Conservation (phyloP, 495 filamentous ascomycete species). For the Penicillium canescens region DNA sequence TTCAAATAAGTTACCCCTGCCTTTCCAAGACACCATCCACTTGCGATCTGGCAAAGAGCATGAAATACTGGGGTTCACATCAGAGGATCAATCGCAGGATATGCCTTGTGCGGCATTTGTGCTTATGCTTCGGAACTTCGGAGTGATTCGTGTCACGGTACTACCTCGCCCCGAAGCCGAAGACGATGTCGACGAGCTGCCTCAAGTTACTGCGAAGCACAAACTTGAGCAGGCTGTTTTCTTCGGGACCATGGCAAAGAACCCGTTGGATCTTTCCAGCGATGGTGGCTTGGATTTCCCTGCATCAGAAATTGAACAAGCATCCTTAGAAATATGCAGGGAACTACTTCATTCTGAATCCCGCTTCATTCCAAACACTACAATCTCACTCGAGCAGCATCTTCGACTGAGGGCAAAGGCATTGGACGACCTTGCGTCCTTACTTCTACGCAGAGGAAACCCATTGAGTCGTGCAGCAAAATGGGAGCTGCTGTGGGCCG, state of each 20-base stretch:
- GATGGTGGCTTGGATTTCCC: constrained; percentile 63
- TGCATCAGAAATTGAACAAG: constrained; percentile 68
- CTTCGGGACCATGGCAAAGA: constrained; percentile 76
- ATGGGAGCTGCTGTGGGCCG: constrained; percentile 86
- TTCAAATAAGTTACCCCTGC: constrained; percentile 51
- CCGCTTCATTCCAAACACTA: constrained; percentile 65
- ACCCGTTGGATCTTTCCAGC: constrained; percentile 75
- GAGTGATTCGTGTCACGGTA: constrained; percentile 68
- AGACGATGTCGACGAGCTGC: constrained; percentile 30
- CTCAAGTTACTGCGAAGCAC: constrained; percentile 69
- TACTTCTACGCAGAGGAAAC: constrained; percentile 58
- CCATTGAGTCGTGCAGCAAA: constrained; percentile 60
- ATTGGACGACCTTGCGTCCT: constrained; percentile 66
- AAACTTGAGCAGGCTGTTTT: constrained; percentile 95
- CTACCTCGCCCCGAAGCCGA: constrained; percentile 27
- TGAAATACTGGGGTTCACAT: constrained; percentile 45
- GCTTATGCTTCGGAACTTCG: constrained; percentile 75
- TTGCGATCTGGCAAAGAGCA: constrained; percentile 64
- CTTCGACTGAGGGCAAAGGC: constrained; percentile 68
- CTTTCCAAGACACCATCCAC: constrained; percentile 83
- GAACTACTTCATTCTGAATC: constrained; percentile 78
- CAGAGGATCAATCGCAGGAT: constrained; percentile 37
- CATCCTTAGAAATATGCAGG: constrained; percentile 75
- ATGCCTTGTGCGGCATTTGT: constrained; percentile 62
- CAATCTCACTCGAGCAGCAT: constrained; percentile 78